Evolutionary conservation across 805 yeast species (phyloP).

Genomic region (Candida verbasci): DNA sequence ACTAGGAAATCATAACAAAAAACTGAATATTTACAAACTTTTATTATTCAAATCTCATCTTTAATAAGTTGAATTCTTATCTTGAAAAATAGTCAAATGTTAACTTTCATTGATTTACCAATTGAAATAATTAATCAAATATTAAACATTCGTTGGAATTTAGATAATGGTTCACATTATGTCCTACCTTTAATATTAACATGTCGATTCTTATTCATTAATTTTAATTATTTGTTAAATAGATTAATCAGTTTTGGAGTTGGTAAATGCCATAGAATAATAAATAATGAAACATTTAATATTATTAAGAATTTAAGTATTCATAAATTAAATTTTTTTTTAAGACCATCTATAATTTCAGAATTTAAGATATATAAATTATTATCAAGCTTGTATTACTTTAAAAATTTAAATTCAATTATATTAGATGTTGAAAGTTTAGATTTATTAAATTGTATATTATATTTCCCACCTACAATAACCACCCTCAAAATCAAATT

Average conservation of each 20-base stretch:
- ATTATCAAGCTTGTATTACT: neutral
- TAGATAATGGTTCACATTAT: conserved; percentile 1
- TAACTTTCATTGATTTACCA: conserved; percentile 2
- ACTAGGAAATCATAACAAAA: neutral
- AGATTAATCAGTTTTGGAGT: conserved; percentile 1
- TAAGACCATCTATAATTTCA: neutral
- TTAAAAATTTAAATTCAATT: neutral
- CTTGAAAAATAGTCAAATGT: neutral
- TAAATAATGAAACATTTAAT: conserved; percentile 1
- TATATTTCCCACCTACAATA: neutral
- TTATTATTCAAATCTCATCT: neutral
- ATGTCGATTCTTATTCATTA: neutral
- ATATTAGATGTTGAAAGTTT: conserved; percentile 1
- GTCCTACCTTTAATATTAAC: conserved; percentile 5
- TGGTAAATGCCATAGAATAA: neutral
- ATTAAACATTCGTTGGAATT: conserved; percentile 2
- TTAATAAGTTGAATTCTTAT: neutral
- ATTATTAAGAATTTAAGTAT: neutral
- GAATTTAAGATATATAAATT: neutral
- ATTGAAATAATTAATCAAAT: neutral
- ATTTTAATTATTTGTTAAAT: neutral
- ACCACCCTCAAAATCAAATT: conserved; percentile 1
- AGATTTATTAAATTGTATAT: neutral
- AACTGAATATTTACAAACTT: neutral
- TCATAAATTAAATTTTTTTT: neutral